Evolutionary conservation across 257 asterid genomes (phyloP).

Genomic region (Primulina tabacum): DNA sequence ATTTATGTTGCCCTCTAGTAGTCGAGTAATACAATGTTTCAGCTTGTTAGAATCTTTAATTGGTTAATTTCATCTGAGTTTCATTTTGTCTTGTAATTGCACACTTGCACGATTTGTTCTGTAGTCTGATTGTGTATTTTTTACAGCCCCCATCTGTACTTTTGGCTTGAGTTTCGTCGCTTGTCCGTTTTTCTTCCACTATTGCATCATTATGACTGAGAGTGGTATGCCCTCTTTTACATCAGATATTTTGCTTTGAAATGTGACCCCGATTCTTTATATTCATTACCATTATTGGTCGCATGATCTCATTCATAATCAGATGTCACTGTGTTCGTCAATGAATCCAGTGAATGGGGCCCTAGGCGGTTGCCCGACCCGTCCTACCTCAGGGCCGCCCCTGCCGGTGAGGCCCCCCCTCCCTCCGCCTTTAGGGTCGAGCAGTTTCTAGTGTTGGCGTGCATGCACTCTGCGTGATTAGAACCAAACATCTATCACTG

Average conservation of each 20-base stretch:
- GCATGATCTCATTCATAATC: neutral
- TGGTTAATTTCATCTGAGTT: slow-evolving; percentile 19
- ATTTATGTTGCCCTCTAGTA: slow-evolving; percentile 16
- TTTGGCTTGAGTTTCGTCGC: neutral
- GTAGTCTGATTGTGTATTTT: neutral
- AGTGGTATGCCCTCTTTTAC: neutral
- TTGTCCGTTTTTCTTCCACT: neutral
- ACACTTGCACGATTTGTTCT: slow-evolving; percentile 10
- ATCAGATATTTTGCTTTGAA: neutral
- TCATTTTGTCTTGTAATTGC: slow-evolving; percentile 17
- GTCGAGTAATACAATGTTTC: slow-evolving; percentile 25
- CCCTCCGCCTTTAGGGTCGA: too few relatives aligned
- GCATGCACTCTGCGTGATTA: too few relatives aligned
- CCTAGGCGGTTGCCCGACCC: too few relatives aligned
- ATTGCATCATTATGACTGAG: neutral
- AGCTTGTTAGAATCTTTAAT: slow-evolving; percentile 16
- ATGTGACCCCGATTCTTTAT: neutral
- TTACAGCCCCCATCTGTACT: neutral
- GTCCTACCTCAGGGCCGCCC: too few relatives aligned
- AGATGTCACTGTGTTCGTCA: too few relatives aligned
- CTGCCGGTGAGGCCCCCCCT: too few relatives aligned
- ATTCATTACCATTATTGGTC: neutral
- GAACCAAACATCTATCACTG: neutral
- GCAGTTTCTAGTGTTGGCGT: too few relatives aligned
- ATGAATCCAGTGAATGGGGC: too few relatives aligned